Base-by-base conservation (phyloP, 495 filamentous ascomycete species). In the Penicillium bialowiezense region DNA sequence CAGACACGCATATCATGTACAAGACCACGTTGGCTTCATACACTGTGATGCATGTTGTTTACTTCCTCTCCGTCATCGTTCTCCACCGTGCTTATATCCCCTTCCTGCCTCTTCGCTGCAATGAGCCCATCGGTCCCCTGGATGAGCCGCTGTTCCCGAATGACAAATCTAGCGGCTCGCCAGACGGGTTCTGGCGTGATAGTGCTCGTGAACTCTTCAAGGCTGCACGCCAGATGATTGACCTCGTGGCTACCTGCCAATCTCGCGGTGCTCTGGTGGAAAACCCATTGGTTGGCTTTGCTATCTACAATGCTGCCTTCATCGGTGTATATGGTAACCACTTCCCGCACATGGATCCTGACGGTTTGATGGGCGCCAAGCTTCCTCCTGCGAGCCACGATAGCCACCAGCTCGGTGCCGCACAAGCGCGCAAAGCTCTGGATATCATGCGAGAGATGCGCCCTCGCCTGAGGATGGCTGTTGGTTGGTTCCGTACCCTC, bases 71-170 rank as follows among this genome's bases (percentile, higher is more conserved):
- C 49, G 74, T 81, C 29, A 89, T 96, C 44, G 83, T 89, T 59
- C 75, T 95, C 18, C 86, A 93, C 63, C 79, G 89, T 49, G 84
- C 90, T 57, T 91, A 89, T 59, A 76, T 95, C 21, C 88, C 89
- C 0, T 93, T 92, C 61, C 77, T 96, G 13, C 87, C 90, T 7
- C 64, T 91, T 15, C 81, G 81, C 3, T 89, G 85, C 67, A 62
- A 69, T 18, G 80, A 78, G 51, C 88, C 89, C 0, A 60, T 78
- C 18, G 90, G 89, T 0, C 89, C 90, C 0, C 64, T 90, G 14
- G 89, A 92, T 56, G 77, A 80, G 36, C 88, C 88, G 2, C 71
- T 77, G 1, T 86, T 89, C 52, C 70, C 78, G 0, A 55, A 69
- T 14, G 78, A 84, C 9, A 74, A 81, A 55, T 70, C 57, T 26